Evolutionary conservation across 352 stramenopile species (phyloP).

Genomic region (Globisporangium parvum): DNA sequence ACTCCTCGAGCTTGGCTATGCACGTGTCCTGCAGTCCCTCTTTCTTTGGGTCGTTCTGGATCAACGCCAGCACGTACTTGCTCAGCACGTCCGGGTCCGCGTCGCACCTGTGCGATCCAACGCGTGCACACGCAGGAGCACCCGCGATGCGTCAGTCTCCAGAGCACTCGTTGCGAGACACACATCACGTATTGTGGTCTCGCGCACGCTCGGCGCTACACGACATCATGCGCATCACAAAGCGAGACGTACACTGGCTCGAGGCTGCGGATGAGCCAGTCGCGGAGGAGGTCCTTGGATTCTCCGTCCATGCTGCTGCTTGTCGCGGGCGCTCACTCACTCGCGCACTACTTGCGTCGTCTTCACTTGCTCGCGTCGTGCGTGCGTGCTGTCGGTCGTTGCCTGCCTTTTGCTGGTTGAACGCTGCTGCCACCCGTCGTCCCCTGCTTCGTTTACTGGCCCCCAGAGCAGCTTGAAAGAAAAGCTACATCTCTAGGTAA

Average conservation of each 20-base stretch:
- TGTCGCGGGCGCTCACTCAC: not conserved
- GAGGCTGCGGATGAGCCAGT: conserved; percentile 82
- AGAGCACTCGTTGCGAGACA: not conserved
- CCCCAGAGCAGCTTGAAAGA: no score
- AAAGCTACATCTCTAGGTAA: no score
- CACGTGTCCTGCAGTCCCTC: conserved; percentile 63
- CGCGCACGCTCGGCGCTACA: not conserved
- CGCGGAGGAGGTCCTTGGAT: conserved; percentile 72
- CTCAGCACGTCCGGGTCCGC: conserved; percentile 81
- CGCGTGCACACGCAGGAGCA: not conserved
- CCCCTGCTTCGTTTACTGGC: no score
- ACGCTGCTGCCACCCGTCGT: no score
- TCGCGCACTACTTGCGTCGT: no score
- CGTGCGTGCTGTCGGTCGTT: no score
- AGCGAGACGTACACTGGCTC: conserved; percentile 69
- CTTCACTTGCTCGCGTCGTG: not conserved
- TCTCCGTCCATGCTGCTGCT: conserved; percentile 58
- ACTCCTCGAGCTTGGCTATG: conserved; percentile 76
- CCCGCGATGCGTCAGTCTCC: not conserved
- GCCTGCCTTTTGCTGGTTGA: no score
- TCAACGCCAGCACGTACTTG: conserved; percentile 83
- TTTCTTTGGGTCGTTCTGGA: conserved; percentile 79
- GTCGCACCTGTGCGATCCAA: conserved; percentile 48
- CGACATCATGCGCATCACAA: not conserved
- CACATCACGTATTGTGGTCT: not conserved